These are phyloP conservation scores for Stephanodiscus triporus DNA, from an alignment of 108 stramenopile species.

Conservation along the genomic window DNA sequence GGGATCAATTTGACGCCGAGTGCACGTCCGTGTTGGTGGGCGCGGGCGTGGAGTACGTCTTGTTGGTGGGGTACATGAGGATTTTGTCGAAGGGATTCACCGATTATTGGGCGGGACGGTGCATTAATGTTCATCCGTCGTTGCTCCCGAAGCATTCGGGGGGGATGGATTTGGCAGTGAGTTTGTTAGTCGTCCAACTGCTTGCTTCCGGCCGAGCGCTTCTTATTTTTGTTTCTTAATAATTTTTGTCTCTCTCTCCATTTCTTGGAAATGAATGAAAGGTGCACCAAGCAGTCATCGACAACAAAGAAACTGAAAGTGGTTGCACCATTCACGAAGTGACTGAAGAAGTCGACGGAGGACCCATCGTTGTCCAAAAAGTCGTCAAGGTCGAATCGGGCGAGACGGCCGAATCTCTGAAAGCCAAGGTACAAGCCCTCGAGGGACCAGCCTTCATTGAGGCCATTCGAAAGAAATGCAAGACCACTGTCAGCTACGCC, in stretches of 20 bases:
- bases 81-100: constrained; percentile 91
- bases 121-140: constrained; percentile 98
- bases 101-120: constrained; percentile 89
- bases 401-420: constrained; percentile 96
- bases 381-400: constrained; percentile 69
- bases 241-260: not conserved
- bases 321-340: constrained; percentile 99
- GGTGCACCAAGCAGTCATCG: constrained; percentile 97
- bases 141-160: constrained; percentile 98
- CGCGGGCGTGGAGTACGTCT: constrained; percentile 92
- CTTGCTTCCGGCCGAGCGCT: not conserved
- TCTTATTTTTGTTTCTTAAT: not conserved
- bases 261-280: constrained; percentile 25
- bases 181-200: not conserved
- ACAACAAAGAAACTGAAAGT: constrained; percentile 88
- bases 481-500: constrained; percentile 88
- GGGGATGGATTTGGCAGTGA: constrained; percentile 93
- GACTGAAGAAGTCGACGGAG: constrained; percentile 96
- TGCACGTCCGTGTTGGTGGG: constrained; percentile 88
- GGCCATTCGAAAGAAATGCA: constrained; percentile 81
- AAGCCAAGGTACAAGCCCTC: constrained; percentile 94
- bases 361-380: constrained; percentile 95
- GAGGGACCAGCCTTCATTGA: constrained; percentile 97
- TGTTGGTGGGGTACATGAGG: constrained; percentile 99
- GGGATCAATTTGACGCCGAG: constrained; percentile 93